Evolutionary conservation across 495 filamentous ascomycete genomes (phyloP).

Genomic region (Pseudevernia furfuracea): DNA sequence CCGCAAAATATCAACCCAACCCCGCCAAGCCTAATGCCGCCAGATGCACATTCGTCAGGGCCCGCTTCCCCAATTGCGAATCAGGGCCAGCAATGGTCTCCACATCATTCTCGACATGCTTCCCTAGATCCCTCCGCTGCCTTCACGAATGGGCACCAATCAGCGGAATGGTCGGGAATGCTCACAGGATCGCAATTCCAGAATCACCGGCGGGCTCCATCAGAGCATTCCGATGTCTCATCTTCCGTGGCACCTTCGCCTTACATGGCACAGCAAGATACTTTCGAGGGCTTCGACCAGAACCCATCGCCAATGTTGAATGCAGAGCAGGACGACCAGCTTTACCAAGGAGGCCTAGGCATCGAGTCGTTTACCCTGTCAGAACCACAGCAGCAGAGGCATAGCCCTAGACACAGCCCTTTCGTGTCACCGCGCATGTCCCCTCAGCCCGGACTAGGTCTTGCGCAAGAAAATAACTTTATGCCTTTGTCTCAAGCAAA

Average conservation of each 20-base stretch:
- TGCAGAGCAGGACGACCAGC: constrained; percentile 57
- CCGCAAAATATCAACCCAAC: constrained; percentile 57
- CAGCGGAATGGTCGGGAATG: constrained; percentile 60
- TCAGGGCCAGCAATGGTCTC: constrained; percentile 44
- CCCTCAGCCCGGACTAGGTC: constrained; percentile 57
- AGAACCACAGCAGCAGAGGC: constrained; percentile 54
- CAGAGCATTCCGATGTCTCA: constrained; percentile 82
- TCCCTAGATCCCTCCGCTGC: constrained; percentile 75
- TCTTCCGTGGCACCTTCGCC: constrained; percentile 79
- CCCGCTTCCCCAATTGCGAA: constrained; percentile 42
- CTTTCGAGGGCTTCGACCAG: constrained; percentile 65
- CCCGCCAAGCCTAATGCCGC: constrained; percentile 30
- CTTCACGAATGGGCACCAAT: constrained; percentile 53
- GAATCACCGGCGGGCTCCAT: constrained; percentile 71
- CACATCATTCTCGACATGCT: constrained; percentile 65
- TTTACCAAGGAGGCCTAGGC: constrained; percentile 69
- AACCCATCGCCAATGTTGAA: constrained; percentile 73
- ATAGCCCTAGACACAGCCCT: constrained; percentile 74
- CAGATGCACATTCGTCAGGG: constrained; percentile 35
- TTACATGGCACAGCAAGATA: constrained; percentile 67
- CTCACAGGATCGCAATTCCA: constrained; percentile 46
- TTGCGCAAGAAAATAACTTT: constrained; percentile 43
- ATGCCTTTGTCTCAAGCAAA: constrained; percentile 40
- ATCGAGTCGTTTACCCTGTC: constrained; percentile 77
- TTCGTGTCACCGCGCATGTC: constrained; percentile 75